phyloP scores from a whole-genome alignment of 2,329 filamentous ascomycete species.

The Venturia pyrina region DNA sequence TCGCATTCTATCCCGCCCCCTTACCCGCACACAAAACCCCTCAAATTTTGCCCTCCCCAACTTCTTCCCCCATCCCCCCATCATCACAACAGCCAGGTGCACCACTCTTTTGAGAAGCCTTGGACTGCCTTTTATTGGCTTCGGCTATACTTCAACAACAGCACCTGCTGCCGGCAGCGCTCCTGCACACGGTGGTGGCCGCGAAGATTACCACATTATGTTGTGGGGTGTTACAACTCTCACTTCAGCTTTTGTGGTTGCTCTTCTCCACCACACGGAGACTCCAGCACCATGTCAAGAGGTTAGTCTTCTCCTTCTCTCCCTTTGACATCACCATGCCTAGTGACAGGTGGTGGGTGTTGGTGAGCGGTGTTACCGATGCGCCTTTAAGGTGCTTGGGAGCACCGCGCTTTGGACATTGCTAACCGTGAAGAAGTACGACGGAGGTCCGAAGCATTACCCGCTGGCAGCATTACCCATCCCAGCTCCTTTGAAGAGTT shows the following conservation, averaged over 20 bases:
- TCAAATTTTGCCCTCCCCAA: neutral
- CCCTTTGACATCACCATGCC: no score
- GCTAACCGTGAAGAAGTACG: constrained; percentile 21
- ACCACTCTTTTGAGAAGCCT: no score
- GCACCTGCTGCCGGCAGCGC: neutral
- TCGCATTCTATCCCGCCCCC: neutral
- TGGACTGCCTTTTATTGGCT: neutral
- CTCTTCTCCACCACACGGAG: no score
- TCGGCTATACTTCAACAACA: neutral
- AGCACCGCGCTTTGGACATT: no score
- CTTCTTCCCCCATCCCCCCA: neutral
- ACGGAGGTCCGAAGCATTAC: constrained; percentile 80
- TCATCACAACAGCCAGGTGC: neutral
- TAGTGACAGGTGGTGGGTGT: no score
- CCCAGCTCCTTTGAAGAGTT: constrained; percentile 64
- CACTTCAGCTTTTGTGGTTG: neutral
- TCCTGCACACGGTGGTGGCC: neutral
- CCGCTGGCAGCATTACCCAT: constrained; percentile 77
- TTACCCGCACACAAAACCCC: neutral
- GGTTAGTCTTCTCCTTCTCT: no score
- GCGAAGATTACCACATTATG: neutral
- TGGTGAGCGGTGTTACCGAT: no score
- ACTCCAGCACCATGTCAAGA: no score
- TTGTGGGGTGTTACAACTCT: neutral
- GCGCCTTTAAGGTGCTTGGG: no score